Evolutionary conservation across 306 rosid species (phyloP), one percentile per base, ranked within the genome.

Genomic region (Acacia crassicarpa): DNA sequence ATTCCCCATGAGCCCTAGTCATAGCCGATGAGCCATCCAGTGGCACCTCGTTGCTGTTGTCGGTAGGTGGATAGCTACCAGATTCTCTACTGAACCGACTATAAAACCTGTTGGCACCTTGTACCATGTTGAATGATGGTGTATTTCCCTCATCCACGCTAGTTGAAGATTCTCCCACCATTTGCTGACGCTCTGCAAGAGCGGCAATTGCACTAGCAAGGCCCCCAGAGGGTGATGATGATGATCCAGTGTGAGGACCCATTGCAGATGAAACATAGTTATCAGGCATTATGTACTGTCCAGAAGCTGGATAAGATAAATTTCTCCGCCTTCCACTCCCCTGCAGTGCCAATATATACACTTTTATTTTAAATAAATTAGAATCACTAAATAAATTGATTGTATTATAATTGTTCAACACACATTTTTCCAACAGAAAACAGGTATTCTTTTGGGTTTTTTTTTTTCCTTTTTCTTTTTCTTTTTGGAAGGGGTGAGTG

Each of bases 181-280:
- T 86, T 87, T 96, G 99, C 76, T 93, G 99, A 70, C 95, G 98
- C 87, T 96, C 99, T 11, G 99, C 98, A 68, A 96, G 97, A 83
- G 99, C 97, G 76, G 99, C 99, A 82, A 93, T 90, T 49, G 97
- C 97, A 85, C 98, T 90, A 72, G 98, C 99, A 82, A 96, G 98
- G 53, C 98, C 97, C n/a, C 92, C 92, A 2, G 98, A 91, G 30
- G 96, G 97, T 12, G 99, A 96, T 8, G 99, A 88, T 16, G 94
- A 90, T 78, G 97, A 83, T 78, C 91, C 99, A 1, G 91, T 79
- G 44, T 79, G 86, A 61, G 87, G 77, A 82, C 59, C 79, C 81
- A 59, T 74, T 54, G 89, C 78, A 71, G 91, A 85, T 66, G 91
- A 82, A 67, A 76, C 88, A 83, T 86, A 76, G 68, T 72, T 87